Base-by-base conservation (phyloP, 2,329 filamentous ascomycete species). In the Trichoderma polysporum region DNA sequence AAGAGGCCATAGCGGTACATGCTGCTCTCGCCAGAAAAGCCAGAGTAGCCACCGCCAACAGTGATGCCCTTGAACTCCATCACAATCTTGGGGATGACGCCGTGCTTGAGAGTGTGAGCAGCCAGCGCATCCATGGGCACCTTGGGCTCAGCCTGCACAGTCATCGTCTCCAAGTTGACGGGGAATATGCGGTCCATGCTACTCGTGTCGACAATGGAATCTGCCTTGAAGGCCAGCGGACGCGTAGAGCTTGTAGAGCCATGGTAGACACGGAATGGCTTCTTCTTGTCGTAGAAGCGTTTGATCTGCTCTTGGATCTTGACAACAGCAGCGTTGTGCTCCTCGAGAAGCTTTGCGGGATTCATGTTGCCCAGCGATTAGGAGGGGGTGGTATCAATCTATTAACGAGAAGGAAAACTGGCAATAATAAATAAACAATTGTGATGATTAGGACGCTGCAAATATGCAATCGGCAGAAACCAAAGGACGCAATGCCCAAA, bases 1-100 rank as follows among this genome's bases (percentile, higher is more conserved):
- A 87, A 87, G 73, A 85, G 83, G 7, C 85, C 85, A 71, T 86
- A 81, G 67, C 82, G 83, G 77, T 86, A 88, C 50, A 82, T 84
- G 71, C 81, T 84, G 73, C 83, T 85, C 73, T 88, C 85, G 15
- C 84, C 85, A 10, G 83, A 81, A 25, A 84, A 85, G 9, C 85
- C 85, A 7, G 84, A 82, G 73, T 82, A 87, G 2, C 83, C 85
- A 9, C 85, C 85, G 17, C 85, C 85, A n/a, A 82, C 84, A 3
- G 85, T 88, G 70, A 87, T 88, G 25, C 84, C 85, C 19, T 84
- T 85, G 70, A 87, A 88, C 69, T 87, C 85, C 81, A 85, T 86
- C 12, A 87, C 84, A 8, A 88, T 84, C 3, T 83, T 84, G 3
- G 85, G 85, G 6, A 87, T 77, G 2, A 87, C 76, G 12, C 81